Evolutionary conservation across 495 filamentous ascomycete genomes (phyloP).

Genomic region (Talaromyces trachyspermus): DNA sequence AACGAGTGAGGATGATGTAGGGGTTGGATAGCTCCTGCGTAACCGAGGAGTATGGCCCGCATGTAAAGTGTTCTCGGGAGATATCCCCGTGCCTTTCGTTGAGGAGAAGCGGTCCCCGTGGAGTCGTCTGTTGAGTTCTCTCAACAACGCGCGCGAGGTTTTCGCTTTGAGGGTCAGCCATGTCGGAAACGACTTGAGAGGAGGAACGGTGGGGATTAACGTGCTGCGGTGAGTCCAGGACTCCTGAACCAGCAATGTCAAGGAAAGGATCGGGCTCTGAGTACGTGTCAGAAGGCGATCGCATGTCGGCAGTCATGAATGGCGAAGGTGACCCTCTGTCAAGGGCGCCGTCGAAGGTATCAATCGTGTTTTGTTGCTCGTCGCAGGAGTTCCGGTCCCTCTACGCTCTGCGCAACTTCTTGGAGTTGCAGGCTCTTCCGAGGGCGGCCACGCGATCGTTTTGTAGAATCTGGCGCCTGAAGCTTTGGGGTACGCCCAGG

Average conservation of each 20-base stretch:
- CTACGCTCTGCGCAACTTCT: conserved; percentile 3
- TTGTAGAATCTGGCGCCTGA: conserved; percentile 4
- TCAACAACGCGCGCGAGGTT: background rate
- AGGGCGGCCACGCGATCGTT: conserved; percentile 26
- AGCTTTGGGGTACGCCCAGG: conserved; percentile 26
- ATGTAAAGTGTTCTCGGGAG: conserved; percentile 25
- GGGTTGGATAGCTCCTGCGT: conserved; percentile 33
- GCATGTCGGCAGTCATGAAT: background rate
- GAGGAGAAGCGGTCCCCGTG: conserved; percentile 1
- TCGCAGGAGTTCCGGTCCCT: conserved; percentile 13
- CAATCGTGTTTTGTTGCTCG: background rate
- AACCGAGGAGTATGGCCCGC: conserved; percentile 23
- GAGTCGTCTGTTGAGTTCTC: background rate
- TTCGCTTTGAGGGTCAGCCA: background rate
- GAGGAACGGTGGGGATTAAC: conserved; percentile 15
- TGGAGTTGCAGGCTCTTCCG: conserved; percentile 26
- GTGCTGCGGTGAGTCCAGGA: conserved; percentile 7
- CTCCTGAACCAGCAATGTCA: conserved; percentile 6
- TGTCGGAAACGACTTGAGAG: background rate
- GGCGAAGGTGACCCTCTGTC: background rate
- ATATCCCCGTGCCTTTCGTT: conserved; percentile 11
- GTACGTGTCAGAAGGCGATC: background rate
- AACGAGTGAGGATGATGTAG: conserved; percentile 33
- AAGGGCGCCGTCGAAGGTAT: background rate
- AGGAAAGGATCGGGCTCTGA: conserved; percentile 5